Conservation (phyloP, 305 asterid genomes). For the Fraxinus baroniana region DNA sequence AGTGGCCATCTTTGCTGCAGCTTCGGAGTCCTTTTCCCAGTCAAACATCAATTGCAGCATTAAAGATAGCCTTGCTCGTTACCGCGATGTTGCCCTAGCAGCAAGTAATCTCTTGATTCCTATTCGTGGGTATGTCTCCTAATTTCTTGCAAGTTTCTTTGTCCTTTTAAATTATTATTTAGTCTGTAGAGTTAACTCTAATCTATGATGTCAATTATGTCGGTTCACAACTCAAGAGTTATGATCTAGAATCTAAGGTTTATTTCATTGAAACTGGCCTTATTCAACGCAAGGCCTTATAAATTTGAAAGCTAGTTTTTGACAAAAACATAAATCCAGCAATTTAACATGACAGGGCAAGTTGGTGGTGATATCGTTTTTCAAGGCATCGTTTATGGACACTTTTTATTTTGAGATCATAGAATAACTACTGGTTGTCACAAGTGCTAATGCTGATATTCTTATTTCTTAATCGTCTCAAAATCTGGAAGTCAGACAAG, state of each 20-base stretch:
- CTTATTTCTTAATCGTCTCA: not conserved
- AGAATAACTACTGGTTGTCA: not conserved
- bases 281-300: not conserved
- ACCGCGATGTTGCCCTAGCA: conserved; percentile 72
- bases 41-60: conserved; percentile 84
- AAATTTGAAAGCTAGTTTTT: conserved; percentile 4
- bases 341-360: not conserved
- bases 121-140: conserved; percentile 70
- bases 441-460: not conserved
- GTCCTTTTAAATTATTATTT: not conserved
- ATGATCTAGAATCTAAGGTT: not conserved
- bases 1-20: conserved; percentile 92
- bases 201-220: not conserved
- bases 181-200: conserved; percentile 6
- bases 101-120: conserved; percentile 64
- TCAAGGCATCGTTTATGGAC: not conserved
- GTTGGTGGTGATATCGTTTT: not conserved
- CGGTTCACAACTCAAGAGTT: not conserved
- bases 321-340: conserved; percentile 8
- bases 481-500: not conserved
- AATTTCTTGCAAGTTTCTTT: conserved; percentile 12
- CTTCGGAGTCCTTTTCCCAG: conserved; percentile 80
- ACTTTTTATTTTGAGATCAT: not conserved
- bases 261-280: not conserved
- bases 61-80: conserved; percentile 73